Conservation (phyloP, 805 yeast species). For the Yamadazyma sp. region DNA sequence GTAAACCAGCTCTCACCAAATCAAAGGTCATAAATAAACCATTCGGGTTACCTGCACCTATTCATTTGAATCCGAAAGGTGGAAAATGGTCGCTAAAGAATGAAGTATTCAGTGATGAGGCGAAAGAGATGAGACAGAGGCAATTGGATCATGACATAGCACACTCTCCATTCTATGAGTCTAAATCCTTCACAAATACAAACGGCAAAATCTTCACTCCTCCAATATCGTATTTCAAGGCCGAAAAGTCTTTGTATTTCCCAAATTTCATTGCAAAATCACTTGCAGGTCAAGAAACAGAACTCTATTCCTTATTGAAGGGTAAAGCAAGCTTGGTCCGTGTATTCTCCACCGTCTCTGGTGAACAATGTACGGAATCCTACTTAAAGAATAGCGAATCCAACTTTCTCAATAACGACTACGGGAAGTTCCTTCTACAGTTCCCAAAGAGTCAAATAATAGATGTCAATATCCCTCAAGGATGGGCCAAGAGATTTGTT, state of each 20-base stretch:
- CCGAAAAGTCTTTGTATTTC: constrained; percentile 72
- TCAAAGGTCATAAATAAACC: constrained; percentile 35
- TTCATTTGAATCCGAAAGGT: constrained; percentile 24
- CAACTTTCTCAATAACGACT: constrained; percentile 39
- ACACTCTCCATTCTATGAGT: constrained; percentile 45
- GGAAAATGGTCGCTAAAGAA: constrained; percentile 19
- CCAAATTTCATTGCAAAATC: constrained; percentile 72
- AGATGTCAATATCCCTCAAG: constrained; percentile 76
- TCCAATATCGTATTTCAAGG: constrained; percentile 75
- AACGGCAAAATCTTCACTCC: constrained; percentile 83
- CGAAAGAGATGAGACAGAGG: constrained; percentile 38
- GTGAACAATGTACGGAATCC: constrained; percentile 62
- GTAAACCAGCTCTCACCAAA: constrained; percentile 38
- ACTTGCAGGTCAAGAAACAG: constrained; percentile 37
- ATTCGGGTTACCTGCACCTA: constrained; percentile 36
- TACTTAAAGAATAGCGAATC: constrained; percentile 52
- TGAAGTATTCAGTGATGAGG: constrained; percentile 32
- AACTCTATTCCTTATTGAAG: constrained; percentile 39
- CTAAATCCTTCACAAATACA: constrained; percentile 58
- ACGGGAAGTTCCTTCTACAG: constrained; percentile 35
- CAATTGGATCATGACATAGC: constrained; percentile 41
- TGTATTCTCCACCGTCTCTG: constrained; percentile 65
- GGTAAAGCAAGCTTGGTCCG: constrained; percentile 64
- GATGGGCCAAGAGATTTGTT: constrained; percentile 61
- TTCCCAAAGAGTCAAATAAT: constrained; percentile 66